Percentiles rank a stretch among this genome's conserved stretches.
Evolutionary conservation across 257 asterid species (phyloP).

Genomic region (Fraxinus quadrangulata): DNA sequence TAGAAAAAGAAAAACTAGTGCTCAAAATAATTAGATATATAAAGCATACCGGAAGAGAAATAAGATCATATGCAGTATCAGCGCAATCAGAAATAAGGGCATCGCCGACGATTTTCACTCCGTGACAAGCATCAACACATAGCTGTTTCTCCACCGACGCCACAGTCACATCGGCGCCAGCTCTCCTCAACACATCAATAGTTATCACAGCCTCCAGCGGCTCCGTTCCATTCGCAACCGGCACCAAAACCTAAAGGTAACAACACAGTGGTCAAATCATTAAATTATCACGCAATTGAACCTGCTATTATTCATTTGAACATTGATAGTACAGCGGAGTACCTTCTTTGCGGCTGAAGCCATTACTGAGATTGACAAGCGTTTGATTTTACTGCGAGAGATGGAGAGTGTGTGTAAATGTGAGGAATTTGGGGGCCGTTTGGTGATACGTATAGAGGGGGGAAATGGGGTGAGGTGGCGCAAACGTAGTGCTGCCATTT

Average conservation of each 20-base stretch:
- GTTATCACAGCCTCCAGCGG: slow-evolving; percentile 90
- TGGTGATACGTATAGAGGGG: slow-evolving; percentile 25
- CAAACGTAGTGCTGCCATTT: slow-evolving; percentile 40
- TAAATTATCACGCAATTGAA: background rate
- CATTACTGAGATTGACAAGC: slow-evolving; percentile 58
- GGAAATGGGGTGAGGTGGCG: slow-evolving; percentile 51
- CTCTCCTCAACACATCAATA: slow-evolving; percentile 79
- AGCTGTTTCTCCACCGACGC: slow-evolving; percentile 89
- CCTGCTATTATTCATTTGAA: background rate
- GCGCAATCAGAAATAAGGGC: slow-evolving; percentile 76
- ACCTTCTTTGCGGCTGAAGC: slow-evolving; percentile 70
- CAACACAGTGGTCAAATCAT: background rate
- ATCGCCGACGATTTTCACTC: slow-evolving; percentile 83
- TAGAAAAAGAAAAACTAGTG: background rate
- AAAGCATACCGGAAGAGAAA: slow-evolving; percentile 72
- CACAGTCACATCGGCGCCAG: slow-evolving; percentile 96
- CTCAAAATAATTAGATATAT: background rate
- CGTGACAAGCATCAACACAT: slow-evolving; percentile 67
- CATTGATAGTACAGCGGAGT: background rate
- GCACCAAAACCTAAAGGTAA: slow-evolving; percentile 77
- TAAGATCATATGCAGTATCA: slow-evolving; percentile 66
- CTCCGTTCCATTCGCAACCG: slow-evolving; percentile 95
- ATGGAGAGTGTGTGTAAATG: slow-evolving; percentile 28
- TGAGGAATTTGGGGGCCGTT: slow-evolving; percentile 22
- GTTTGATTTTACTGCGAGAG: slow-evolving; percentile 28